Base-by-base conservation (phyloP, 2,329 filamentous ascomycete genomes). In the Lasiodiplodia citricola region DNA sequence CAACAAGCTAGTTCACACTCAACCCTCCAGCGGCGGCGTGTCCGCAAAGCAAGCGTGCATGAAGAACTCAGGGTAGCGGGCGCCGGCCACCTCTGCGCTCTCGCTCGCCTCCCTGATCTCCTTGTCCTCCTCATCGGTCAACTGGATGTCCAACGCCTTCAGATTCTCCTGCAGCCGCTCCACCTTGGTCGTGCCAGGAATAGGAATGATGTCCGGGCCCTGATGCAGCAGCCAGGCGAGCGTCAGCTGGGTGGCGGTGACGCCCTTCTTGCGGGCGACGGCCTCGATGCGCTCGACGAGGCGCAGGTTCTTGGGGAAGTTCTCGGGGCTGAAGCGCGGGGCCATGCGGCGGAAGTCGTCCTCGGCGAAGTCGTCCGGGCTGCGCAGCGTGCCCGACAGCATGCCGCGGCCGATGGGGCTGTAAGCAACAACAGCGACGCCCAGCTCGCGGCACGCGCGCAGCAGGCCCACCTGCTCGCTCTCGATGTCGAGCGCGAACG, bases 161-260 rank as follows among this genome's bases (percentile, higher is more conserved):
- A 76, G 31, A 57, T 79, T 80, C 71, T 79, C 77, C 66, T 75
- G 74, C 51, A 80, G 52, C 28, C 76, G 72, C 28, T 75, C 70
- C 4, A 74, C 10, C 68, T 72, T 75, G 10, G 76, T 78, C 13
- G 77, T 80, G 14, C 86, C 86, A 0, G 86, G 86, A 68, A 87
- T 91, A 0, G 90, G 87, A 73, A 88, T 85, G 80, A 74, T 77
- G 64, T 82, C 77, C 10, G 80, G 76, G 2, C 84, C 80, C 68
- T 81, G 79, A 7, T 73, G 74, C 69, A 80, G 31, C 51, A 81
- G 58, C 79, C 80, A 81, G 7, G 78, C 78, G n/a, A 82, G 69
- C 1, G 87, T 85, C 38, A 92, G 74, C 74, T 92, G 86, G 1
- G 82, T 83, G 0, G 87, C 72, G 0, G 88, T 89, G 56, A 81